Conservation (phyloP, 805 yeast species). For the Ogataea trehalophila region DNA sequence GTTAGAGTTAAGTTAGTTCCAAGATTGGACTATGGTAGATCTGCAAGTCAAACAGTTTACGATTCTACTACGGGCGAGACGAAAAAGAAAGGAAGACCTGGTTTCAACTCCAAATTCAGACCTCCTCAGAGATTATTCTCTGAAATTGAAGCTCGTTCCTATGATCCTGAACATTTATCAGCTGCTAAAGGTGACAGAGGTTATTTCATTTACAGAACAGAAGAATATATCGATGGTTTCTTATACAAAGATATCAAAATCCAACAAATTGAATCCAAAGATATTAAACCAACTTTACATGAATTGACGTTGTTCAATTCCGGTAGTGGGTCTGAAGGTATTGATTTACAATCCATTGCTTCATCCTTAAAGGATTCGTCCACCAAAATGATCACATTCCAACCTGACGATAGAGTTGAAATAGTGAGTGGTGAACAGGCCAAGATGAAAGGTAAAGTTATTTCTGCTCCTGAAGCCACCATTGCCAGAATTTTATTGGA, state of each 20-base stretch:
- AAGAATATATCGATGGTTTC: conserved; percentile 87
- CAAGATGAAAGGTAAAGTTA: conserved; percentile 77
- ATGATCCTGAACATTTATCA: conserved; percentile 70
- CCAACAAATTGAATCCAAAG: conserved; percentile 71
- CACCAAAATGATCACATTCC: conserved; percentile 58
- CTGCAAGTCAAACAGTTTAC: conserved; percentile 27
- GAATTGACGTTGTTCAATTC: conserved; percentile 79
- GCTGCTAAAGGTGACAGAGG: conserved; percentile 56
- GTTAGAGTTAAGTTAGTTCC: conserved; percentile 93
- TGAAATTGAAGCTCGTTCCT: conserved; percentile 81
- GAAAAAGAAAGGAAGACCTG: conserved; percentile 35
- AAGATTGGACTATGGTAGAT: conserved; percentile 83
- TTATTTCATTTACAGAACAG: conserved; percentile 71
- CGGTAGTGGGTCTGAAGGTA: conserved; percentile 75
- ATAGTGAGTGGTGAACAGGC: conserved; percentile 91
- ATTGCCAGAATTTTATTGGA: conserved; percentile 49
- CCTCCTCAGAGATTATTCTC: conserved; percentile 85
- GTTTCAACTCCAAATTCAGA: conserved; percentile 56
- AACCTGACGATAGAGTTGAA: conserved; percentile 92
- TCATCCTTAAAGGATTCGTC: conserved; percentile 70
- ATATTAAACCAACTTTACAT: conserved; percentile 79
- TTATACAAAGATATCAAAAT: conserved; percentile 81
- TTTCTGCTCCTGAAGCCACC: conserved; percentile 53
- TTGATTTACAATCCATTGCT: conserved; percentile 83
- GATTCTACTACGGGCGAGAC: conserved; percentile 21